phyloP scores from a whole-genome alignment of 2,329 filamentous ascomycete species.

The Penicillium brasilianum region DNA sequence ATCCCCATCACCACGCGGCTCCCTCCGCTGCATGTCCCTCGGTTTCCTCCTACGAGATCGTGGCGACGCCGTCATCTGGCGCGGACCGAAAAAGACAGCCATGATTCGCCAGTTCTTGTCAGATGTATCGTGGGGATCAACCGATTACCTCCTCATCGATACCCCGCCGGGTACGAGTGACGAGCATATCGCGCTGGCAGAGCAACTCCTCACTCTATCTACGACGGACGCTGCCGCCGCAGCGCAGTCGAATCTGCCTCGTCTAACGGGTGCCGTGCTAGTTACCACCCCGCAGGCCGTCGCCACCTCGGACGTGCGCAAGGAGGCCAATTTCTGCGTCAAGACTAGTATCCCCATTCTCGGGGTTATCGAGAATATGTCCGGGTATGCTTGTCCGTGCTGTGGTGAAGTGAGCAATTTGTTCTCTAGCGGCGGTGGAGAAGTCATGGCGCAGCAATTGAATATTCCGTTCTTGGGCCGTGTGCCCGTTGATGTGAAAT shows the following conservation, averaged over 20 bases:
- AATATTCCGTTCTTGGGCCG: conserved; percentile 80
- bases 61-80: conserved; percentile 94
- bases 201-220: conserved; percentile 69
- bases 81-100: conserved; percentile 96
- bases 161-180: conserved; percentile 96
- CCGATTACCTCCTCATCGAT: conserved; percentile 94
- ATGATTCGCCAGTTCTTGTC: conserved; percentile 97
- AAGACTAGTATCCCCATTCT: conserved; percentile 81
- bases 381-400: conserved; percentile 60
- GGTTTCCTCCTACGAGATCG: conserved; percentile 84
- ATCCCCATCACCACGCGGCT: conserved; percentile 37
- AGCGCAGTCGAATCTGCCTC: conserved; percentile 49
- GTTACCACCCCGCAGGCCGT: conserved; percentile 97
- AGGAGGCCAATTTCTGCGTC: conserved; percentile 89
- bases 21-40: conserved; percentile 78
- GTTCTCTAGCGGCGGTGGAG: conserved; percentile 88
- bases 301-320: conserved; percentile 89
- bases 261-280: conserved; percentile 85
- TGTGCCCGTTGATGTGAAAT: conserved; percentile 91
- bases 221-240: conserved; percentile 33
- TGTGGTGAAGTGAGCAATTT: conserved; percentile 87
- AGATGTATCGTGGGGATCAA: conserved; percentile 82
- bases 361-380: conserved; percentile 96
- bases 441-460: conserved; percentile 87
- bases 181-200: conserved; percentile 93